Conservation (phyloP, 2,329 filamentous ascomycete genomes). For the Colletotrichum echinochloae region DNA sequence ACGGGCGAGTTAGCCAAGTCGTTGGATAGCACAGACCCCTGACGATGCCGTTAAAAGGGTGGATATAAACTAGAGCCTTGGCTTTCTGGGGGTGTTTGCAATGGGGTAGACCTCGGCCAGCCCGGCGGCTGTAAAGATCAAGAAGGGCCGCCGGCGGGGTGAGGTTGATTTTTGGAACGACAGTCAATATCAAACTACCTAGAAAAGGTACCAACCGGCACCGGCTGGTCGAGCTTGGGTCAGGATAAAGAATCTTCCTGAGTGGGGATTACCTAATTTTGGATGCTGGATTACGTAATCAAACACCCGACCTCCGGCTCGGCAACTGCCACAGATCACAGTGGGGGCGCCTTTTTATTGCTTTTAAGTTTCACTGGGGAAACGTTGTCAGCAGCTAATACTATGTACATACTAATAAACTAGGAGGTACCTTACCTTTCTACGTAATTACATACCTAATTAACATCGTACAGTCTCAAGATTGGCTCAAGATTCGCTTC, state of each 20-base stretch:
- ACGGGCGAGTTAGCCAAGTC: conserved; percentile 16
- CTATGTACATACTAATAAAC: too few relatives aligned
- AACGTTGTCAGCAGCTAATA: background rate
- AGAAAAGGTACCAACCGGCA: conserved; percentile 22
- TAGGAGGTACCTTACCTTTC: too few relatives aligned
- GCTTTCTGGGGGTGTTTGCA: conserved; percentile 20
- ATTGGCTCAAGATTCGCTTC: conserved; percentile 28
- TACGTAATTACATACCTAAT: too few relatives aligned
- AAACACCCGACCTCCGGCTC: background rate
- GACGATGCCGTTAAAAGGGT: background rate
- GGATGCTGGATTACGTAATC: conserved; percentile 1
- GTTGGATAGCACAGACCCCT: background rate
- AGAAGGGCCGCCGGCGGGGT: conserved; percentile 34
- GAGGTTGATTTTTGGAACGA: conserved; percentile 21
- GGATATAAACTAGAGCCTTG: conserved; percentile 14
- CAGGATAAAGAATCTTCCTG: background rate
- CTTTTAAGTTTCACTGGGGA: conserved; percentile 1
- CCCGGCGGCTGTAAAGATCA: conserved; percentile 29
- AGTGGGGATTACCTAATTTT: conserved; percentile 32
- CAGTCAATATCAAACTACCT: background rate
- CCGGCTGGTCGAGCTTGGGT: conserved; percentile 7
- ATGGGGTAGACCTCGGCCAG: conserved; percentile 31
- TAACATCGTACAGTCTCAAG: background rate
- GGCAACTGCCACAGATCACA: conserved; percentile 12
- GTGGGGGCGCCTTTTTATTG: background rate